These are phyloP conservation scores for Penicillium brevicompactum DNA, from an alignment of 2,329 filamentous ascomycete genomes.

Conservation along the genomic window DNA sequence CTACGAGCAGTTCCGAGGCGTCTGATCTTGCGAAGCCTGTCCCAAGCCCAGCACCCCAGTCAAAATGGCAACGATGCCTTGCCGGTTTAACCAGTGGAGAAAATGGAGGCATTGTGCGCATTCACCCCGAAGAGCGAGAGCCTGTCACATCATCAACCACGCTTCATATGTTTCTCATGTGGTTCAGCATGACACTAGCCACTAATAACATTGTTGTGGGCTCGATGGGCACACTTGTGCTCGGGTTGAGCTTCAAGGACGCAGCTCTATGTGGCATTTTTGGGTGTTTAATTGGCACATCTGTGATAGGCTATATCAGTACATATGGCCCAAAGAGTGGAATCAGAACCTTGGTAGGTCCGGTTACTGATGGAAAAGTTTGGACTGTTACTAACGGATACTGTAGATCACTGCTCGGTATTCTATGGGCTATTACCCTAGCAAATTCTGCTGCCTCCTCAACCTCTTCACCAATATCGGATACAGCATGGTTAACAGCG, in stretches of 20 bases:
- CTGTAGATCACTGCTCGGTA: constrained; percentile 43
- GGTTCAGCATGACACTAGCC: constrained; percentile 44
- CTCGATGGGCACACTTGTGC: constrained; percentile 44
- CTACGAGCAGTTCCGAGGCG: constrained; percentile 1
- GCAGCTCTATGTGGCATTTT: constrained; percentile 42
- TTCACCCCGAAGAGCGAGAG: constrained; percentile 31
- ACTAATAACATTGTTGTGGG: constrained; percentile 47
- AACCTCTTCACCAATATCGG: constrained; percentile 48
- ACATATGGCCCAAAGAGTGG: constrained; percentile 46
- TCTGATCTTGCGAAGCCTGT: constrained; percentile 12
- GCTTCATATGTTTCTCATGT: constrained; percentile 38
- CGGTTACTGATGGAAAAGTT: background rate
- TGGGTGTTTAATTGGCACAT: constrained; percentile 37
- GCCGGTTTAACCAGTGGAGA: constrained; percentile 29
- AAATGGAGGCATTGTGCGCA: constrained; percentile 29
- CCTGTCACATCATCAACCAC: constrained; percentile 25
- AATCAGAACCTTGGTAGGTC: constrained; percentile 44
- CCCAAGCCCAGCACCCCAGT: constrained; percentile 5
- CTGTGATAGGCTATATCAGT: constrained; percentile 44
- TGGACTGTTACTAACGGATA: constrained; percentile 10
- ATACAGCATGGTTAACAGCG: constrained; percentile 46
- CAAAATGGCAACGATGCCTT: constrained; percentile 27
- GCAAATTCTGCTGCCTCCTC: constrained; percentile 42
- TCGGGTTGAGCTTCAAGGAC: constrained; percentile 44
- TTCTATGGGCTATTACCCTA: constrained; percentile 48